Conservation (phyloP, 768 basidiomycete species). For the Lentinula raphanica region DNA sequence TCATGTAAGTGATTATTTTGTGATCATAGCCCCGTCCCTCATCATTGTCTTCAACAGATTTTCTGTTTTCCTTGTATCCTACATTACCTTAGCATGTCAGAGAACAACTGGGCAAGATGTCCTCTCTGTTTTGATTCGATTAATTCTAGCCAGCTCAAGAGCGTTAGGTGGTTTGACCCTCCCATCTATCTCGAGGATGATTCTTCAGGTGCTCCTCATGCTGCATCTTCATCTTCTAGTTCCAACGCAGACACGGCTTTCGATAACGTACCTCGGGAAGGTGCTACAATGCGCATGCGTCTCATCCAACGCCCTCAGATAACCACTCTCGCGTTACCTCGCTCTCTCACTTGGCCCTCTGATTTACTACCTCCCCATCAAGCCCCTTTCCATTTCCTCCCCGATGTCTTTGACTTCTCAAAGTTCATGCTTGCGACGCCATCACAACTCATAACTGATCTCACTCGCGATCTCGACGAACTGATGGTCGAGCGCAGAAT, state of each 20-base stretch:
- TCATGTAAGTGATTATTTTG: slow-evolving; percentile 61
- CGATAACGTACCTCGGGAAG: slow-evolving; percentile 40
- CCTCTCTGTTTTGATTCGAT: slow-evolving; percentile 96
- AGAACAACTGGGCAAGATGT: slow-evolving; percentile 88
- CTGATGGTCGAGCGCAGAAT: slow-evolving; percentile 65
- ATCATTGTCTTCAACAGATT: slow-evolving; percentile 46
- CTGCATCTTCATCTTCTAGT: slow-evolving; percentile 44
- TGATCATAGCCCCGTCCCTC: slow-evolving; percentile 1
- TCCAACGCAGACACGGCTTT: slow-evolving; percentile 29
- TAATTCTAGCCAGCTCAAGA: slow-evolving; percentile 85
- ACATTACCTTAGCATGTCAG: slow-evolving; percentile 80
- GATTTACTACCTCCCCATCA: slow-evolving; percentile 87
- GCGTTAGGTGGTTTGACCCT: slow-evolving; percentile 84
- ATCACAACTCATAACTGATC: slow-evolving; percentile 68
- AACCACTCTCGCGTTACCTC: slow-evolving; percentile 90
- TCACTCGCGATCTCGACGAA: slow-evolving; percentile 68
- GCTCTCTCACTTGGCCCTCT: slow-evolving; percentile 90
- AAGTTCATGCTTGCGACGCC: slow-evolving; percentile 98
- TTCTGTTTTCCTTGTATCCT: slow-evolving; percentile 94
- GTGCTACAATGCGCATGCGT: slow-evolving; percentile 72
- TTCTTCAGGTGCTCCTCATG: slow-evolving; percentile 21
- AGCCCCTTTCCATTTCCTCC: slow-evolving; percentile 94
- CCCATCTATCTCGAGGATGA: slow-evolving; percentile 29
- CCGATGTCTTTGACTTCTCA: slow-evolving; percentile 80
- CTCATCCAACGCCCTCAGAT: slow-evolving; percentile 91